These are phyloP conservation scores for Candida tunisiensis DNA, from an alignment of 1,139 yeast genomes.

Conservation along the genomic window DNA sequence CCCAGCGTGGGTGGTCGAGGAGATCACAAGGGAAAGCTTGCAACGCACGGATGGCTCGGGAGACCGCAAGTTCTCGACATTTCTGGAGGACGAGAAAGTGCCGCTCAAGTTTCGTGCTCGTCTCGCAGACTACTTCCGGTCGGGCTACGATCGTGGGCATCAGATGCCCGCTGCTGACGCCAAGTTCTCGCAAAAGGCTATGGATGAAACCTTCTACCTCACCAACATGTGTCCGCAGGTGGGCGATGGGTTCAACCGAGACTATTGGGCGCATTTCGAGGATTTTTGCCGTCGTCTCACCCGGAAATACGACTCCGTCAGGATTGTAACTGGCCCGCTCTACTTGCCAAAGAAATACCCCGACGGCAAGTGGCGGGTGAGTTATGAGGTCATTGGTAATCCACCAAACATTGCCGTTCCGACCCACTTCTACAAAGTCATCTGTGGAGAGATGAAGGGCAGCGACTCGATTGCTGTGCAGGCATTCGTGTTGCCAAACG, in stretches of 20 bases:
- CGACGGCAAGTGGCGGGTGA: slow-evolving; percentile 68
- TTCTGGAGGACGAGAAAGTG: slow-evolving; percentile 74
- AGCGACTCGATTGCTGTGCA: slow-evolving; percentile 42
- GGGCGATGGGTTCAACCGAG: slow-evolving; percentile 94
- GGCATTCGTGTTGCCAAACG: slow-evolving; percentile 89
- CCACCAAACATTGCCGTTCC: slow-evolving; percentile 98
- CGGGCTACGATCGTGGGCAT: slow-evolving; percentile 96
- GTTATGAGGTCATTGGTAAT: slow-evolving; percentile 87
- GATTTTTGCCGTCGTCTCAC: slow-evolving; percentile 73
- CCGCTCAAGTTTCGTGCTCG: slow-evolving; percentile 63
- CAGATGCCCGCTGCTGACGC: slow-evolving; percentile 98
- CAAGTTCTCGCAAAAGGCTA: slow-evolving; percentile 71
- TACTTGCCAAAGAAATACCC: slow-evolving; percentile 65
- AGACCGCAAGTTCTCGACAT: slow-evolving; percentile 67
- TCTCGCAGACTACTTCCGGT: slow-evolving; percentile 74
- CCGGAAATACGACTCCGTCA: slow-evolving; percentile 45
- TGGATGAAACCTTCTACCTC: slow-evolving; percentile 84
- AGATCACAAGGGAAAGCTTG: slow-evolving; percentile 63
- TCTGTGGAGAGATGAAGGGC: slow-evolving; percentile 58
- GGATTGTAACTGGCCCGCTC: slow-evolving; percentile 88
- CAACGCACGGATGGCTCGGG: slow-evolving; percentile 23
- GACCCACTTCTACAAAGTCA: slow-evolving; percentile 83
- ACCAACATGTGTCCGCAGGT: slow-evolving; percentile 95
- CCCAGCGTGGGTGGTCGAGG: slow-evolving; percentile 90
- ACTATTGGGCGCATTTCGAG: slow-evolving; percentile 93